These are phyloP conservation scores for Artemisia annua DNA, from an alignment of 129 eudicot species.

Conservation along the genomic window DNA sequence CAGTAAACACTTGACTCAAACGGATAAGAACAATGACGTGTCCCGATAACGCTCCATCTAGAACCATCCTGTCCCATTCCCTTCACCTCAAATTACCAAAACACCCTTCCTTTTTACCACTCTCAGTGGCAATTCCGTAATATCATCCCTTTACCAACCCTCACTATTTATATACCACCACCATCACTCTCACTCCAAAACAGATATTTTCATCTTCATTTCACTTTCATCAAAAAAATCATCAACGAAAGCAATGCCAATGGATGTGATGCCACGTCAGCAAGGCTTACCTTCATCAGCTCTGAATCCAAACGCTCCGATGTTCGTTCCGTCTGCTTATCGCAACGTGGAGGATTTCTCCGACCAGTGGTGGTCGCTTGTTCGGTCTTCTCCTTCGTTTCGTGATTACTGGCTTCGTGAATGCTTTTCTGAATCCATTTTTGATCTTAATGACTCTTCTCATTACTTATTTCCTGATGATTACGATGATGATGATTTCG, in stretches of 20 bases:
- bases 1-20: background rate
- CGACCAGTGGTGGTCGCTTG: conserved; percentile 92
- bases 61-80: conserved; percentile 5
- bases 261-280: conserved; percentile 28
- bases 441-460: conserved; percentile 29
- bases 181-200: background rate
- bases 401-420: conserved; percentile 93
- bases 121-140: too few species aligned
- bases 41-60: conserved; percentile 18
- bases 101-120: conserved; percentile 4
- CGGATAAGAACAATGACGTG: conserved; percentile 53
- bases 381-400: conserved; percentile 81
- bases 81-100: background rate
- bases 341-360: conserved; percentile 88
- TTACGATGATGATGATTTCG: conserved; percentile 5
- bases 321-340: conserved; percentile 74
- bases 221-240: background rate
- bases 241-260: background rate
- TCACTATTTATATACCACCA: background rate
- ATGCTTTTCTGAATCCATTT: conserved; percentile 63
- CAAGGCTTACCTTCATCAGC: conserved; percentile 41
- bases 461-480: conserved; percentile 33
- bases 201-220: conserved; percentile 17
- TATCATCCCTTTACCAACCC: background rate
- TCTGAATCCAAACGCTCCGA: conserved; percentile 94